These are phyloP conservation scores for Chalara sp. DNA, from an alignment of 2,329 filamentous ascomycete genomes.

Conservation along the genomic window DNA sequence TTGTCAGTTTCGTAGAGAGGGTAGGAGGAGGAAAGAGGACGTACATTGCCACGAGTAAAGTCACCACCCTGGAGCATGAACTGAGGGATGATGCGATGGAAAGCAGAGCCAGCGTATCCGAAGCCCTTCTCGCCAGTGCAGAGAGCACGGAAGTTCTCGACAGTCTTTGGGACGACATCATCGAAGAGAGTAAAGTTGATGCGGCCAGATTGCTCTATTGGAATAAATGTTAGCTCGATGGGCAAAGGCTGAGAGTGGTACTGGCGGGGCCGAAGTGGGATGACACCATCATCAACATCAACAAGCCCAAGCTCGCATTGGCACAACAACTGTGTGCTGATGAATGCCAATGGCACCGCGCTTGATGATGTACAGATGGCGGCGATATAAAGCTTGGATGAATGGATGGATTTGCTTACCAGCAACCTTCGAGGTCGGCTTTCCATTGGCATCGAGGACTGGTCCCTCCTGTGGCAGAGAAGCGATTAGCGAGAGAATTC, in stretches of 20 bases:
- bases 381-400: background rate
- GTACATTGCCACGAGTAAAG: slow-evolving; percentile 86
- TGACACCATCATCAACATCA: slow-evolving; percentile 15
- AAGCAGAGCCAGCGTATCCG: slow-evolving; percentile 75
- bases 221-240: slow-evolving; percentile 17
- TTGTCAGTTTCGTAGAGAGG: slow-evolving; percentile 50
- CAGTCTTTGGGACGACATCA: slow-evolving; percentile 82
- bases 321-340: no score
- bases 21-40: slow-evolving; percentile 27
- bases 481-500: no score
- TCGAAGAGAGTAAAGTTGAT: slow-evolving; percentile 82
- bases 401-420: slow-evolving; percentile 40
- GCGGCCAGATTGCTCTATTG: slow-evolving; percentile 59
- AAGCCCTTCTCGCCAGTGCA: slow-evolving; percentile 80
- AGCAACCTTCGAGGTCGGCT: slow-evolving; percentile 47
- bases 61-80: slow-evolving; percentile 98
- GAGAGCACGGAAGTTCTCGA: slow-evolving; percentile 90
- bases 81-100: slow-evolving; percentile 88
- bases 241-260: slow-evolving; percentile 3
- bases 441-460: slow-evolving; percentile 53
- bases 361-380: slow-evolving; percentile 4
- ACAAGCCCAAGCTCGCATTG: no score
- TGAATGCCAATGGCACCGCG: slow-evolving; percentile 8
- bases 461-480: slow-evolving; percentile 48
- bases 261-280: slow-evolving; percentile 10